phyloP scores from a whole-genome alignment of 208 protist species.

The Entamoeba dispar region DNA sequence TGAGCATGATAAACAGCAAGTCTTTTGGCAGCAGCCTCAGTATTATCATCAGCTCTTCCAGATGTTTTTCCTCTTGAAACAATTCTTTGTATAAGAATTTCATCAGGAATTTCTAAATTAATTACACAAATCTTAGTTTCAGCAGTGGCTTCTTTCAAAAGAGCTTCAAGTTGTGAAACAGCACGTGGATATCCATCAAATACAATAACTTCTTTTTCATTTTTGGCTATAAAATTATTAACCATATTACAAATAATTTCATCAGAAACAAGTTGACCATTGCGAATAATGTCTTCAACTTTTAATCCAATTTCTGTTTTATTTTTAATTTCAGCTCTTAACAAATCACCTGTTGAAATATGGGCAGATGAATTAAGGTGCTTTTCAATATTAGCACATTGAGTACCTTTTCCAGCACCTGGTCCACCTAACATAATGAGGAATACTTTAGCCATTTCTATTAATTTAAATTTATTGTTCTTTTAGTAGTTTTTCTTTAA shows the following conservation, averaged over 20 bases:
- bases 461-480: neutral
- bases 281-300: conserved; percentile 42
- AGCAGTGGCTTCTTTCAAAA: neutral
- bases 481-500: neutral
- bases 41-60: neutral
- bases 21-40: neutral
- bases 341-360: conserved; percentile 50
- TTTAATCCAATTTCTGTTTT: conserved; percentile 36
- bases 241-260: conserved; percentile 50
- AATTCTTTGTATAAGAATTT: neutral
- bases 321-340: conserved; percentile 33
- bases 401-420: conserved; percentile 63
- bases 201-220: neutral
- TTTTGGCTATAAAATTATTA: conserved; percentile 9
- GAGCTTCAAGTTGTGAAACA: neutral
- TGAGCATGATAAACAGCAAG: neutral
- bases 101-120: neutral
- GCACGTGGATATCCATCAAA: neutral
- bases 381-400: conserved; percentile 48
- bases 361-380: conserved; percentile 50
- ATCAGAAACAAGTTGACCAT: conserved; percentile 48
- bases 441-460: neutral
- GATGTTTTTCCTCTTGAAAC: neutral
- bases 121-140: neutral
- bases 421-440: conserved; percentile 43